Evolutionary conservation across 768 basidiomycete species (phyloP).

Genomic region (Termitomyces sp.): DNA sequence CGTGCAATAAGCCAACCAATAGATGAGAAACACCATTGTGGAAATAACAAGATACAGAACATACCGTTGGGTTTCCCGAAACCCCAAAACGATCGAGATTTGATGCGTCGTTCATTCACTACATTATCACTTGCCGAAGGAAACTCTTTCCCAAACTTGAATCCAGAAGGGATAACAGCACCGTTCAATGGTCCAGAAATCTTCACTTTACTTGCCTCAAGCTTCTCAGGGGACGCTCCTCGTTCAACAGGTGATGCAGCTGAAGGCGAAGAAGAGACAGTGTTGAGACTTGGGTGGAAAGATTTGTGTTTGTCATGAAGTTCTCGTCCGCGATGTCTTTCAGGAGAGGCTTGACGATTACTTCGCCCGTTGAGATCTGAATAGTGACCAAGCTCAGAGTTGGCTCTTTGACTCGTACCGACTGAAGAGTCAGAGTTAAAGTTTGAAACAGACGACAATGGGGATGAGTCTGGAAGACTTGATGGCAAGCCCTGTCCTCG

Average conservation of each 20-base stretch:
- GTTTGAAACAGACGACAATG: slow-evolving; percentile 57
- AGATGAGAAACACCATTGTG: not conserved
- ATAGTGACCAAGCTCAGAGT: slow-evolving; percentile 82
- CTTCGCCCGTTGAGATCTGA: slow-evolving; percentile 44
- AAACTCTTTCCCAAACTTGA: slow-evolving; percentile 82
- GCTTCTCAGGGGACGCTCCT: slow-evolving; percentile 45
- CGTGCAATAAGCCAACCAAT: not conserved
- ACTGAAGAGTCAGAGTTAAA: slow-evolving; percentile 22
- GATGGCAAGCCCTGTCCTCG: slow-evolving; percentile 40
- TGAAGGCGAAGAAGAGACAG: slow-evolving; percentile 43
- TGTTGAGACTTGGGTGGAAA: slow-evolving; percentile 53
- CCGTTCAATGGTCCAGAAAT: slow-evolving; percentile 89
- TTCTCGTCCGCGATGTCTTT: slow-evolving; percentile 46
- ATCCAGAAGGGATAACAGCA: slow-evolving; percentile 79
- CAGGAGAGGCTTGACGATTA: slow-evolving; percentile 46
- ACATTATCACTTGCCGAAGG: slow-evolving; percentile 32
- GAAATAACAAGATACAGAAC: slow-evolving; percentile 4
- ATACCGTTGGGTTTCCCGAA: slow-evolving; percentile 67
- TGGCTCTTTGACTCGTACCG: slow-evolving; percentile 50
- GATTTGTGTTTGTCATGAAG: slow-evolving; percentile 52
- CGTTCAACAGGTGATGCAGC: slow-evolving; percentile 42
- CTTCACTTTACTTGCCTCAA: slow-evolving; percentile 64
- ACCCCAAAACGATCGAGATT: slow-evolving; percentile 91
- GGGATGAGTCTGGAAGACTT: slow-evolving; percentile 48
- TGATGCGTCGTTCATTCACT: slow-evolving; percentile 71